A percentile compares a stretch with the other conserved stretches of the same genome.
Evolutionary conservation across 1,284 basidiomycete genomes (phyloP).

Genomic region (Ustilago vetiveriae): DNA sequence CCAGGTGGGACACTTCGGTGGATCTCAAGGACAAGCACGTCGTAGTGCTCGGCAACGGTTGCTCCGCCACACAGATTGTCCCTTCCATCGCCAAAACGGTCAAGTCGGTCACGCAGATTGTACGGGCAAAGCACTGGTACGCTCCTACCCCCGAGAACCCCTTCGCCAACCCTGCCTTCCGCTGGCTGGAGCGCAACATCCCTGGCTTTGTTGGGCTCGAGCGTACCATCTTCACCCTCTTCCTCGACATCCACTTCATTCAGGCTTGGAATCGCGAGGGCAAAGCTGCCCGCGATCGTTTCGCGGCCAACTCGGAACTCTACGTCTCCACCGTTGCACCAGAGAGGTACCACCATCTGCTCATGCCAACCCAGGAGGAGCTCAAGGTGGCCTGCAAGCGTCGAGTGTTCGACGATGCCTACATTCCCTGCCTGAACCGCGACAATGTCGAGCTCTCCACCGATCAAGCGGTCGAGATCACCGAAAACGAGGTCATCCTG

Average conservation of each 20-base stretch:
- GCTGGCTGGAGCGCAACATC: conserved; percentile 22
- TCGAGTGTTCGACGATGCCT: conserved; percentile 48
- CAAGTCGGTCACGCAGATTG: conserved; percentile 43
- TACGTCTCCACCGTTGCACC: conserved; percentile 51
- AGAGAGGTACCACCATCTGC: conserved; percentile 50
- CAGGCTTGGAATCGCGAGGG: conserved; percentile 26
- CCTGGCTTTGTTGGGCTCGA: conserved; percentile 26
- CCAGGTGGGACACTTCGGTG: conserved; percentile 59
- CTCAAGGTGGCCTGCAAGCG: conserved; percentile 51
- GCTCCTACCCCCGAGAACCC: conserved; percentile 40
- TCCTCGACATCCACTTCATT: conserved; percentile 36
- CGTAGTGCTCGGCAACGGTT: conserved; percentile 62
- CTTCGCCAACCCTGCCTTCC: conserved; percentile 1
- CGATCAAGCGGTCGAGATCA: conserved; percentile 28
- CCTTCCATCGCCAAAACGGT: conserved; percentile 29
- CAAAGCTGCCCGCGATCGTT: conserved; percentile 23
- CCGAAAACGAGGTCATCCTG: conserved; percentile 27
- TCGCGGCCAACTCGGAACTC: conserved; percentile 17
- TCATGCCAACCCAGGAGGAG: conserved; percentile 45
- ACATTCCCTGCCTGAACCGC: conserved; percentile 35
- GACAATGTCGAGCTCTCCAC: conserved; percentile 41
- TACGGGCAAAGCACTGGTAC: conserved; percentile 49
- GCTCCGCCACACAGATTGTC: conserved; percentile 57
- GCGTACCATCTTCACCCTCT: conserved; percentile 32
- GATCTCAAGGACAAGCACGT: conserved; percentile 59